Evolutionary conservation across 2,329 filamentous ascomycete genomes (phyloP).

Genomic region (Rutstroemia sydowiana): DNA sequence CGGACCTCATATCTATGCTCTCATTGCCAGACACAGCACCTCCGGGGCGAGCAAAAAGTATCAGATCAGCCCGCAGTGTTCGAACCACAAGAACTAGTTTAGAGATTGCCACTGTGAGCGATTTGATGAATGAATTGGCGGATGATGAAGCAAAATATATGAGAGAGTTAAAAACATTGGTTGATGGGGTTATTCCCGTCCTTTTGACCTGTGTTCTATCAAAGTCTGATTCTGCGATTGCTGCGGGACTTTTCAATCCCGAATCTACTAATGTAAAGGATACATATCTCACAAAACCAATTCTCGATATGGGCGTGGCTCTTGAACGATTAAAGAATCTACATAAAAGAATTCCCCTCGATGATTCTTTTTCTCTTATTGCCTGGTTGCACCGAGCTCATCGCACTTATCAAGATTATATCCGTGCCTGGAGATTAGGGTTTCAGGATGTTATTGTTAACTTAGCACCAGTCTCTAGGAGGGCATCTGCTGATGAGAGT

Average conservation of each 20-base stretch:
- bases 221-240: constrained; percentile 56
- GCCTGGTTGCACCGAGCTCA: constrained; percentile 75
- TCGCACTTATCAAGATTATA: constrained; percentile 75
- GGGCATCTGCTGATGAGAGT: constrained; percentile 43
- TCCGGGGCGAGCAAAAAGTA: constrained; percentile 56
- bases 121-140: constrained; percentile 71
- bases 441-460: constrained; percentile 95
- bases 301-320: constrained; percentile 87
- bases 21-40: constrained; percentile 58
- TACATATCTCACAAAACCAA: constrained; percentile 67
- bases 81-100: constrained; percentile 63
- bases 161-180: constrained; percentile 83
- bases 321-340: constrained; percentile 75
- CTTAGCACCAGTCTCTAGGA: constrained; percentile 59
- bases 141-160: constrained; percentile 84
- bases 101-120: constrained; percentile 61
- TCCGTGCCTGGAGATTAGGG: constrained; percentile 82
- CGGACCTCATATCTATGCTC: constrained; percentile 87
- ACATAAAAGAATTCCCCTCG: constrained; percentile 72
- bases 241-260: constrained; percentile 60
- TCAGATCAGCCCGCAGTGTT: constrained; percentile 71
- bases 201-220: constrained; percentile 78
- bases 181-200: constrained; percentile 92
- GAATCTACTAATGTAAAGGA: constrained; percentile 37
- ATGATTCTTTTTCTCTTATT: constrained; percentile 64